Evolutionary conservation across 306 rosid species (phyloP).

Genomic region (Sechiopsis laciniata): DNA sequence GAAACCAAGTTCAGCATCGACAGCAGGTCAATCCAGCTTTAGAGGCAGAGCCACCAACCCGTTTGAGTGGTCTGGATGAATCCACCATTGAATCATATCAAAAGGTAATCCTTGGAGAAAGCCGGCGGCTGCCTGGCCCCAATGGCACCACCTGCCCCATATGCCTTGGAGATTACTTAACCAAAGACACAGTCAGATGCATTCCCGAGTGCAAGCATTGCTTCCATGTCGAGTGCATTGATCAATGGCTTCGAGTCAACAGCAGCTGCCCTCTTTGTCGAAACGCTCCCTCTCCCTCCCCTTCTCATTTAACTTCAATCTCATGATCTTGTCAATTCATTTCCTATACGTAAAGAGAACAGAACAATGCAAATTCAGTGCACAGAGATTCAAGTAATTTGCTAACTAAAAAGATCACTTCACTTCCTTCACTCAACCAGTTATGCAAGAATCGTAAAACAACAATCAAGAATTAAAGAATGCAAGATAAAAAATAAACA

Average conservation of each 20-base stretch:
- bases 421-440: no score
- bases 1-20: constrained; percentile 21
- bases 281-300: constrained; percentile 44
- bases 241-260: constrained; percentile 60
- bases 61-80: constrained; percentile 46
- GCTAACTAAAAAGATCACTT: no score
- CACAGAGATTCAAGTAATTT: not conserved
- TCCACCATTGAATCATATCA: constrained; percentile 57
- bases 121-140: constrained; percentile 51
- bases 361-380: not conserved
- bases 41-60: constrained; percentile 7
- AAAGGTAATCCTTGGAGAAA: constrained; percentile 60
- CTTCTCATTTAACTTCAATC: constrained; percentile 12
- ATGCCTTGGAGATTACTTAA: constrained; percentile 59
- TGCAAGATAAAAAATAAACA: no score
- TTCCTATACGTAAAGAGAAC: constrained; percentile 9
- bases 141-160: constrained; percentile 51
- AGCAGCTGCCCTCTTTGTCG: constrained; percentile 63
- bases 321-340: not conserved
- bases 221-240: constrained; percentile 68
- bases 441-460: no score
- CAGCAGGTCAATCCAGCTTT: constrained; percentile 32
- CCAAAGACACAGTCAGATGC: constrained; percentile 57
- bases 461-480: no score
- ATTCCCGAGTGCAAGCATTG: constrained; percentile 71